Base-by-base conservation (phyloP, 1,284 basidiomycete species). In the Cystobasidiaceae sp. region DNA sequence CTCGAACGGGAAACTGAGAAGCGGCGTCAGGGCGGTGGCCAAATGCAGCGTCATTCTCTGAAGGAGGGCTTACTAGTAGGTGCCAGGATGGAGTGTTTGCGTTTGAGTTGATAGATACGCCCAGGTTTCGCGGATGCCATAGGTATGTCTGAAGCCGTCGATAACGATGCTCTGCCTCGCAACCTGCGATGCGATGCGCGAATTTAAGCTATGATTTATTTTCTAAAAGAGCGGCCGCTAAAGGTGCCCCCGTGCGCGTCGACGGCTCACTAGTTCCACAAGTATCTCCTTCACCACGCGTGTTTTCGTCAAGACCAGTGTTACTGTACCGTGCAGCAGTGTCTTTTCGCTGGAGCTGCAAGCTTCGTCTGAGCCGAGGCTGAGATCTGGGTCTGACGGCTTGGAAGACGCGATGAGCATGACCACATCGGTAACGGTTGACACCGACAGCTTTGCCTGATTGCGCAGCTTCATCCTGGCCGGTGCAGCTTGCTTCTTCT, bases 81-180 rank as follows among this genome's bases (percentile, higher is more conserved):
- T 19, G 21, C 54, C 54, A 27, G 54, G 25, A 28, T 41, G 39
- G 9, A 56, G 28, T 25, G 30, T n/a, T n/a, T n/a, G n/a, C 32
- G 23, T n/a, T 43, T 17, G 54, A 56, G 15, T 8, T 7, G 21
- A 56, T 43, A 15, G 54, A 41, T 19, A 56, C 37, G 13, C 13
- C 23, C 4, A 56, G 8, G 54, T 41, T 3, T 25, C 54, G 11
- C 54, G 15, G 23, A 56, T 56, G 27, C 54, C 37, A 44, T 56
- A 56, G 13, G 54, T 56, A 32, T 56, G 54, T 56, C 54, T 27
- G 54, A 56, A 56, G 9, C 54, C 54, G 32, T 56, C 54, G 21
- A 56, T 41, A n/a, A 56, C 45, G 21, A 56, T 41, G n/a, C 54
- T 56, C 39, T 56, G 54, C 25, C 54, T 41, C 13, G 54, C 54